phyloP scores from a whole-genome alignment of 2,329 filamentous ascomycete genomes.

The Fusarium tanahbumbuense region DNA sequence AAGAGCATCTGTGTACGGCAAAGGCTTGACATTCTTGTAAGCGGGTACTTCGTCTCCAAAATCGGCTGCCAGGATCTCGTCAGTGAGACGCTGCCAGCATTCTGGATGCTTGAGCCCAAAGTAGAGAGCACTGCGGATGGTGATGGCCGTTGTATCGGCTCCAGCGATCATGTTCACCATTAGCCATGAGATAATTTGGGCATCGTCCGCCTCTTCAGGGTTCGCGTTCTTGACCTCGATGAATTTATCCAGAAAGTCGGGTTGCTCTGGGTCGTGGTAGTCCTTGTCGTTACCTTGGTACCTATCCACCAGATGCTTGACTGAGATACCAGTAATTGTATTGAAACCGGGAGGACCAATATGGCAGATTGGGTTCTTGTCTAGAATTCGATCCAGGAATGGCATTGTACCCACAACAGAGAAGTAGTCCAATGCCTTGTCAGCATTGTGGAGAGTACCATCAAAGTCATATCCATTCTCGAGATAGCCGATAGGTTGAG shows the following conservation, averaged over 20 bases:
- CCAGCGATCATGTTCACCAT: slow-evolving; percentile 49
- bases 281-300: slow-evolving; percentile 46
- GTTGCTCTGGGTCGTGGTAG: slow-evolving; percentile 39
- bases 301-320: slow-evolving; percentile 47
- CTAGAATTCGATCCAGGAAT: not conserved
- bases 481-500: not conserved
- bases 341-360: slow-evolving; percentile 51
- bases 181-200: slow-evolving; percentile 52
- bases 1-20: slow-evolving; percentile 51
- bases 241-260: slow-evolving; percentile 56
- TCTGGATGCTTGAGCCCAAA: slow-evolving; percentile 36
- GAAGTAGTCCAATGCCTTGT: not conserved
- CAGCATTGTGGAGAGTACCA: not conserved
- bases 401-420: not conserved
- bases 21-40: slow-evolving; percentile 30
- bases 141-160: slow-evolving; percentile 42
- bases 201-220: slow-evolving; percentile 51
- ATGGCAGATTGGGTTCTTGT: slow-evolving; percentile 44
- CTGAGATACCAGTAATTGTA: slow-evolving; percentile 45
- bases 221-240: slow-evolving; percentile 52
- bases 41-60: slow-evolving; percentile 16
- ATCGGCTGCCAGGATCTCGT: slow-evolving; percentile 26
- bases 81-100: slow-evolving; percentile 32
- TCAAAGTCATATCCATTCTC: not conserved
- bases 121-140: slow-evolving; percentile 42